phyloP scores from a whole-genome alignment of 2,329 filamentous ascomycete species.

The Exserohilum turcica region DNA sequence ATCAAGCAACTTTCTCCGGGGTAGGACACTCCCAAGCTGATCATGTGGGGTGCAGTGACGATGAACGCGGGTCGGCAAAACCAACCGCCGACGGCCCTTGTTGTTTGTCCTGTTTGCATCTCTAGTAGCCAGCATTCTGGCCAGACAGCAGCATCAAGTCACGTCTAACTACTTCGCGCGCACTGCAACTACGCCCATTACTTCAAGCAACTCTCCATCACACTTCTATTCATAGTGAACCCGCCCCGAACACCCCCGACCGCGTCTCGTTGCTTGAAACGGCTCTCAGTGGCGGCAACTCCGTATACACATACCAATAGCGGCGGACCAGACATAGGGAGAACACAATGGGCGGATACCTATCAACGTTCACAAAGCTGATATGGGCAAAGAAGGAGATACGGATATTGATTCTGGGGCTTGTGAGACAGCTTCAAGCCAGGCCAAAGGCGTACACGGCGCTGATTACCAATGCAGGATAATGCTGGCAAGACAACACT shows the following conservation, averaged over 20 bases:
- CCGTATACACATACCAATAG: constrained; percentile 18
- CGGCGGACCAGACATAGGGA: constrained; percentile 16
- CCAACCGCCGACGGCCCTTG: constrained; percentile 10
- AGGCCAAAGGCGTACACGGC: background rate
- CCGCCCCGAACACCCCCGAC: background rate
- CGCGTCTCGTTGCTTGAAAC: background rate
- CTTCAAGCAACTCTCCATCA: background rate
- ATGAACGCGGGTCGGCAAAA: constrained; percentile 8
- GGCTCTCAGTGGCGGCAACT: constrained; percentile 14
- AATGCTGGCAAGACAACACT: constrained; percentile 98
- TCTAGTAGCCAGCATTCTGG: constrained; percentile 29
- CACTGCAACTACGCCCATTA: background rate
- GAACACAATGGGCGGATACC: constrained; percentile 41
- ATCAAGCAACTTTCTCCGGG: background rate
- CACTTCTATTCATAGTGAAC: background rate
- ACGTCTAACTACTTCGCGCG: background rate
- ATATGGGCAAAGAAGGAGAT: constrained; percentile 95
- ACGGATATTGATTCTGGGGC: constrained; percentile 88
- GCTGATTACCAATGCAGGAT: constrained; percentile 65
- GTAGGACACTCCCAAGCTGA: background rate
- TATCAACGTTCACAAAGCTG: constrained; percentile 38
- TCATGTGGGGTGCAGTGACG: background rate
- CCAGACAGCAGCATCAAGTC: constrained; percentile 26
- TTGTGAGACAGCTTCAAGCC: constrained; percentile 64
- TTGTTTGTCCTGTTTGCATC: constrained; percentile 35